Base-by-base conservation (phyloP, 1,139 yeast species). In the Lodderomyces theae region DNA sequence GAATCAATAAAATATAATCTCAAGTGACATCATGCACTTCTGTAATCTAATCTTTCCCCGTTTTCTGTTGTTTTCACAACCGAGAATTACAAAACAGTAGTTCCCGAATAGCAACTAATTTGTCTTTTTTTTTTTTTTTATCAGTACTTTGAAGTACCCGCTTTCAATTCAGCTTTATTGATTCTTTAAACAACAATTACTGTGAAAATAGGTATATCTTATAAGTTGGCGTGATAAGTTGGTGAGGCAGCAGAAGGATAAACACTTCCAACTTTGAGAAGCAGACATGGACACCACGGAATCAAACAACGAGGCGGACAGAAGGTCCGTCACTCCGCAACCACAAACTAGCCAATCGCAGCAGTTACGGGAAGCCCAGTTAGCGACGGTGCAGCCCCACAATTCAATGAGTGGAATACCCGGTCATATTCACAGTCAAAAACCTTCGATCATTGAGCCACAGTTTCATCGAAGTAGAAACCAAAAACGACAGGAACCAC, bases 271-370 rank as follows among this genome's bases (percentile, higher is more conserved):
- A n/a, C n/a, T n/a, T n/a, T n/a, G n/a, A n/a, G n/a, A n/a, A n/a
- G n/a, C n/a, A n/a, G n/a, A n/a, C n/a, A 31, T 31, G 34, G 34
- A 16, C 9, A 31, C 36, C 5, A 11, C 32, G 2, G 32, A 19
- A 10, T 16, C 31, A 26, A 24, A 13, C 15, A 16, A 35, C 10
- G 32, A 26, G 5, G 16, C 17, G 28, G 38, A 35, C 2, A 15
- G 24, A 13, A 35, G 38, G 24, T 26, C 38, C 12, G 19, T 9
- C 9, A 35, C 38, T 16, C 38, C 38, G 5, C 32, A 35, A 26
- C 38, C 38, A 4, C 38, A 35, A 16, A n/a, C 25, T 17, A 7
- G 32, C 3, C 30, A 24, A 26, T 2, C n/a, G 5, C 32, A 17
- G 13, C 29, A 24, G 15, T 12, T 5, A n/a, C 17, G 13, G 11